A percentile compares a stretch with the other conserved stretches of the same genome.
These are phyloP conservation scores for Populus hybrid DNA, from an alignment of 441 rosid genomes.

Conservation along the genomic window DNA sequence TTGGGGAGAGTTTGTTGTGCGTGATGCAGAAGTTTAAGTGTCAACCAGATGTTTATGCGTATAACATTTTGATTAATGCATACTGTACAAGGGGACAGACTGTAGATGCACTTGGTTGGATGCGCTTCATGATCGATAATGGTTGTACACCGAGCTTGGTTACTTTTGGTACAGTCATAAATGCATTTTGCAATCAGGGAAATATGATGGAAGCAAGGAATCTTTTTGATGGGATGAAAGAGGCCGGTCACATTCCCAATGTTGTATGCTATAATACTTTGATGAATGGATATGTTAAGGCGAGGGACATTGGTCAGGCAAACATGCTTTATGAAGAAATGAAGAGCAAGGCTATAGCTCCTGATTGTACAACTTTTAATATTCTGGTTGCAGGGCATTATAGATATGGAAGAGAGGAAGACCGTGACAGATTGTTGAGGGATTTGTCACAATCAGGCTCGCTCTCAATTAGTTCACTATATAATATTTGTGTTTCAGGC, in stretches of 20 bases:
- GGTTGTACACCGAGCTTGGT: conserved; percentile 50
- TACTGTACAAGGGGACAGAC: conserved; percentile 44
- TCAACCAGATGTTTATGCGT: conserved; percentile 51
- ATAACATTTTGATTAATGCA: conserved; percentile 61
- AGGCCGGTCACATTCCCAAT: conserved; percentile 44
- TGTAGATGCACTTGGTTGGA: conserved; percentile 38
- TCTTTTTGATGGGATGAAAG: conserved; percentile 47
- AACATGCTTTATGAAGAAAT: conserved; percentile 53
- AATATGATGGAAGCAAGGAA: conserved; percentile 52
- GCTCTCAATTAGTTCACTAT: conserved; percentile 35
- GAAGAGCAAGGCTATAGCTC: conserved; percentile 47
- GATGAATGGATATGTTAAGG: conserved; percentile 70
- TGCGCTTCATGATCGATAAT: conserved; percentile 49
- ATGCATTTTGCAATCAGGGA: conserved; percentile 58
- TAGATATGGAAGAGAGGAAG: conserved; percentile 55
- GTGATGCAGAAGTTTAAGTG: conserved; percentile 56
- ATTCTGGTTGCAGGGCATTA: conserved; percentile 57
- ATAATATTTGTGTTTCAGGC: conserved; percentile 52
- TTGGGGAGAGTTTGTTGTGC: conserved; percentile 53
- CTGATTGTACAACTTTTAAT: conserved; percentile 66
- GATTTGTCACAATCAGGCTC: conserved; percentile 34
- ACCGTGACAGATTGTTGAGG: conserved; percentile 43
- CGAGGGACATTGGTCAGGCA: conserved; percentile 54
- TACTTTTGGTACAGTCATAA: conserved; percentile 49
- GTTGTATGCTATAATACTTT: conserved; percentile 50